phyloP scores from a whole-genome alignment of 2,329 filamentous ascomycete genomes.

The Fusarium nodosum region DNA sequence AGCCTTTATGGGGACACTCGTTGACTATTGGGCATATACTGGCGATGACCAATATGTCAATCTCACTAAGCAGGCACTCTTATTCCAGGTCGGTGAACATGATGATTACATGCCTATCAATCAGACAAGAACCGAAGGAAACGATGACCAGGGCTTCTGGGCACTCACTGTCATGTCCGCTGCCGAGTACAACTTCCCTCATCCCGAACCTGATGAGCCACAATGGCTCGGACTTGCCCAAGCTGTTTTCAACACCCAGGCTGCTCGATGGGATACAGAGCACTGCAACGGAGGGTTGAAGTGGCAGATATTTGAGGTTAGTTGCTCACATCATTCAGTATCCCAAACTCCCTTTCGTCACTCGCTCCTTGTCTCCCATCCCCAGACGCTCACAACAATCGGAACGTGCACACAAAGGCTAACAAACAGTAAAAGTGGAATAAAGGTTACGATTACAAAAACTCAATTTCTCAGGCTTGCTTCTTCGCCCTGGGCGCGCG shows the following conservation, averaged over 20 bases:
- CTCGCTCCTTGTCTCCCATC: slow-evolving; percentile 3
- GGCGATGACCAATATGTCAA: slow-evolving; percentile 79
- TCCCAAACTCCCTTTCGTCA: not conserved
- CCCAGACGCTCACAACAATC: not conserved
- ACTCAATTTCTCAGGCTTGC: slow-evolving; percentile 72
- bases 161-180: slow-evolving; percentile 77
- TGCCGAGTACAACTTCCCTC: slow-evolving; percentile 75
- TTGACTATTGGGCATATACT: slow-evolving; percentile 90
- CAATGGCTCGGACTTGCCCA: slow-evolving; percentile 80
- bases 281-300: slow-evolving; percentile 81
- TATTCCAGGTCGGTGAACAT: slow-evolving; percentile 80
- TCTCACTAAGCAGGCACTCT: slow-evolving; percentile 74
- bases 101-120: slow-evolving; percentile 84
- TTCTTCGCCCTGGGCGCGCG: slow-evolving; percentile 75
- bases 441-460: slow-evolving; percentile 83
- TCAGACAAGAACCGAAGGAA: slow-evolving; percentile 76
- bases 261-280: slow-evolving; percentile 76
- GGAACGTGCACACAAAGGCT: slow-evolving; percentile 8
- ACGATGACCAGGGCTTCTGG: slow-evolving; percentile 84
- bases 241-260: slow-evolving; percentile 85
- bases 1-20: slow-evolving; percentile 76
- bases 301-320: slow-evolving; percentile 81
- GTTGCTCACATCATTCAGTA: not conserved
- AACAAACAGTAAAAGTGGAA: slow-evolving; percentile 67
- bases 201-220: slow-evolving; percentile 68